phyloP scores from a whole-genome alignment of 176 grass and related monocot species.

The Pontederia paniculata region DNA sequence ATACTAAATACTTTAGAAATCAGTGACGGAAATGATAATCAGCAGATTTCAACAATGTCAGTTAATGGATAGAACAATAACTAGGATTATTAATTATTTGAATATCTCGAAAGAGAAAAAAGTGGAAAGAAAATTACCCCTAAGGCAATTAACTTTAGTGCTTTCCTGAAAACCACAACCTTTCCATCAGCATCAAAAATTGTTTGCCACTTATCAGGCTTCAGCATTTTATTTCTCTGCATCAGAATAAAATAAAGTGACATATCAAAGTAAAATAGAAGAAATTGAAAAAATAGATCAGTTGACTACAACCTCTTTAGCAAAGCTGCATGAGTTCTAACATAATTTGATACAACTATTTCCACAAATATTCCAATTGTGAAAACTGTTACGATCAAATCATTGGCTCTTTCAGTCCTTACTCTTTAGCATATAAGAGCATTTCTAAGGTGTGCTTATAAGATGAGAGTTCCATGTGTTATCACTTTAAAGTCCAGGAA shows the following conservation, averaged over 20 bases:
- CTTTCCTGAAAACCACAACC: slow-evolving; percentile 66
- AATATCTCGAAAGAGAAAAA: not conserved
- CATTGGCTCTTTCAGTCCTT: too few relatives aligned
- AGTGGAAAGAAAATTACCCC: slow-evolving; percentile 54
- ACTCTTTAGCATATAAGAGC: too few relatives aligned
- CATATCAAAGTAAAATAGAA: not conserved
- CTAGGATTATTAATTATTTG: not conserved
- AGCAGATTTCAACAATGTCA: not conserved
- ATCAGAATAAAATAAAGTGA: slow-evolving; percentile 4
- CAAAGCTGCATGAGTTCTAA: not conserved
- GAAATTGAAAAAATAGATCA: not conserved
- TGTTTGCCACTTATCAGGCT: slow-evolving; percentile 79
- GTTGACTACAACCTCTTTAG: not conserved
- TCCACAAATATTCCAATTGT: too few relatives aligned
- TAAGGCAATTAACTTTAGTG: slow-evolving; percentile 81
- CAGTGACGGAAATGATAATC: too few relatives aligned
- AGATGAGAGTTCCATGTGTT: too few relatives aligned
- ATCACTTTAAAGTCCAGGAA: too few relatives aligned
- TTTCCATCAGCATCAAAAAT: slow-evolving; percentile 67
- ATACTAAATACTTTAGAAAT: too few relatives aligned
- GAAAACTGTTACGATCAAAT: too few relatives aligned
- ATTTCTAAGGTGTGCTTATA: too few relatives aligned
- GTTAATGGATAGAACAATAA: not conserved
- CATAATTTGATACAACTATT: too few relatives aligned
- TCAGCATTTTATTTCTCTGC: slow-evolving; percentile 81